Conservation (phyloP, 2,329 filamentous ascomycete genomes). For the Sclerotinia nivalis region DNA sequence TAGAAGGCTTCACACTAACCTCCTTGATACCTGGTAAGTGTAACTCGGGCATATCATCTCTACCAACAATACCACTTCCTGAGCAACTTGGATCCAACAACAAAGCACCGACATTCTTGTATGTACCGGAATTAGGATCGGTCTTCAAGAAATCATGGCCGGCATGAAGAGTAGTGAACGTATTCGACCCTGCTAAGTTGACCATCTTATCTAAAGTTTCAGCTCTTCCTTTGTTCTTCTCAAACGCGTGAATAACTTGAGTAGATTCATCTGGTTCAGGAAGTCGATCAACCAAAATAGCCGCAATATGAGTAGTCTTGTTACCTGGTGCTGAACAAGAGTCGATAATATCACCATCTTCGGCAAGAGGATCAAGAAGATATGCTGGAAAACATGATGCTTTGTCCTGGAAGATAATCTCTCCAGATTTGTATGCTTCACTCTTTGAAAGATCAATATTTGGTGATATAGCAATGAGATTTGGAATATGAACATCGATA, state of each 20-base stretch:
- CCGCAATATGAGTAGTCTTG: conserved; percentile 92
- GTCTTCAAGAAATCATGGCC: conserved; percentile 81
- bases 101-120: conserved; percentile 72
- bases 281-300: conserved; percentile 57
- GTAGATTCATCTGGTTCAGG: conserved; percentile 35
- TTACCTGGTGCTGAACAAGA: conserved; percentile 94
- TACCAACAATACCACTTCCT: conserved; percentile 88
- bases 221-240: conserved; percentile 71
- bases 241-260: conserved; percentile 71
- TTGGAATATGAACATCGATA: conserved; percentile 79
- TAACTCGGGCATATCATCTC: conserved; percentile 74
- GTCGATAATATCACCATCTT: conserved; percentile 80
- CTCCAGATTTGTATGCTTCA: conserved; percentile 71
- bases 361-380: conserved; percentile 67
- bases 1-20: conserved; percentile 34
- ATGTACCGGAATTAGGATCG: conserved; percentile 63
- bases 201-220: conserved; percentile 85
- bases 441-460: conserved; percentile 71
- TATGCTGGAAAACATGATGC: conserved; percentile 96
- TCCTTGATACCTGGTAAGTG: conserved; percentile 52
- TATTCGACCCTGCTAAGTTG: conserved; percentile 68
- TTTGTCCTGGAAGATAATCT: conserved; percentile 91
- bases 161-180: conserved; percentile 65
- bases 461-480: conserved; percentile 77
- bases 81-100: conserved; percentile 94